Conservation (phyloP, 208 protist species). For the Tritrichomonas foetus region DNA sequence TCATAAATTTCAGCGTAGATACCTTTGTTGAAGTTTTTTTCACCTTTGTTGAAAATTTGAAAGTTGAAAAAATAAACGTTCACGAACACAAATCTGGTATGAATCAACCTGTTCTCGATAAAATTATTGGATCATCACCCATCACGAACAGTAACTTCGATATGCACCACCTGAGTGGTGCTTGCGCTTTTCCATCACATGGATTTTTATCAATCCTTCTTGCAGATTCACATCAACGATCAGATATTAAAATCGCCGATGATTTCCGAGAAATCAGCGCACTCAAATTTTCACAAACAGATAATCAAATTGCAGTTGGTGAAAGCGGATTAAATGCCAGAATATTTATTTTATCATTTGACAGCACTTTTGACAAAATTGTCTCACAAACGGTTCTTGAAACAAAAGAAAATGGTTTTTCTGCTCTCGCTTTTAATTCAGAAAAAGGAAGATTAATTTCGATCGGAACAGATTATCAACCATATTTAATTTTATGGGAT, state of each 20-base stretch:
- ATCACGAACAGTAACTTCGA: not conserved
- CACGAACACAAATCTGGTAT: not conserved
- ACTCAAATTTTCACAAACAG: not conserved
- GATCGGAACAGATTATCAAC: not conserved
- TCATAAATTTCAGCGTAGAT: no score
- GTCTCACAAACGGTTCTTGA: not conserved
- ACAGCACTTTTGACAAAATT: not conserved
- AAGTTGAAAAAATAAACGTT: not conserved
- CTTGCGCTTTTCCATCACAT: not conserved
- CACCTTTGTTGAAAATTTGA: no score
- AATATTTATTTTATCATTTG: not conserved
- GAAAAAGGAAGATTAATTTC: not conserved
- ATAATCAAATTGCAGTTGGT: not conserved
- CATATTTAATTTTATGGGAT: conserved; percentile 37
- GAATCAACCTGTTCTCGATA: not conserved
- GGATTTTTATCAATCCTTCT: not conserved
- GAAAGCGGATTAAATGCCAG: not conserved
- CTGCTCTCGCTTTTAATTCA: not conserved
- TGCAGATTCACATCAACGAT: not conserved
- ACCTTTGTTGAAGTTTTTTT: no score
- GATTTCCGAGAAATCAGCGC: not conserved
- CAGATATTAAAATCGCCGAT: not conserved
- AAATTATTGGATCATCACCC: conserved; percentile 20
- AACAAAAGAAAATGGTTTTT: conserved; percentile 31
- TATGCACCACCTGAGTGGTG: not conserved